Evolutionary conservation across 2,329 filamentous ascomycete species (phyloP).

Genomic region (Pestalotiopsis sp.): DNA sequence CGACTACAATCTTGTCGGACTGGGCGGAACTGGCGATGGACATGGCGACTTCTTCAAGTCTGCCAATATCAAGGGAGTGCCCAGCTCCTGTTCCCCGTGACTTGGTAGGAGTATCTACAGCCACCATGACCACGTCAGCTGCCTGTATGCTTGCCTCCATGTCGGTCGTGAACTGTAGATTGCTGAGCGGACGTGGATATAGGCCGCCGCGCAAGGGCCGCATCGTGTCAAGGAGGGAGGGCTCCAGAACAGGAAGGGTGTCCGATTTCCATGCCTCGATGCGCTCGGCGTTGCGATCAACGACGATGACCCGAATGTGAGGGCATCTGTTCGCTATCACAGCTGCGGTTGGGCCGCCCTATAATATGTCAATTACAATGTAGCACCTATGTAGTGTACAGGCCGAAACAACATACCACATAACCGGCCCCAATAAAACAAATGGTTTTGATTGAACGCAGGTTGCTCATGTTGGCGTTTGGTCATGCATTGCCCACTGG

Average conservation of each 20-base stretch:
- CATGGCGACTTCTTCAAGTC: neutral
- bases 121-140: neutral
- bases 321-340: neutral
- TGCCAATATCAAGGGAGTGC: neutral
- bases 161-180: neutral
- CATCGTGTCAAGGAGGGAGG: neutral
- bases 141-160: neutral
- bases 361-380: neutral
- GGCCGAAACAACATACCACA: neutral
- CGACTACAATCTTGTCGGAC: neutral
- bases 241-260: neutral
- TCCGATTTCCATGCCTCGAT: constrained; percentile 6
- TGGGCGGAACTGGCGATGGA: neutral
- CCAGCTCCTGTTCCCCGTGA: neutral
- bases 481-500: no score
- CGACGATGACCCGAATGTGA: neutral
- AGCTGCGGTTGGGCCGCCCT: constrained; percentile 7
- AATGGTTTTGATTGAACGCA: neutral
- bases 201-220: neutral
- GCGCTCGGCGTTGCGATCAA: neutral
- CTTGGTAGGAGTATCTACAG: constrained; percentile 8
- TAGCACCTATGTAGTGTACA: neutral
- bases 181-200: neutral
- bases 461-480: no score
- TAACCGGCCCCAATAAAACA: constrained; percentile 6